These are phyloP conservation scores for Fagus sylvatica DNA, from an alignment of 306 rosid species.

Conservation along the genomic window DNA sequence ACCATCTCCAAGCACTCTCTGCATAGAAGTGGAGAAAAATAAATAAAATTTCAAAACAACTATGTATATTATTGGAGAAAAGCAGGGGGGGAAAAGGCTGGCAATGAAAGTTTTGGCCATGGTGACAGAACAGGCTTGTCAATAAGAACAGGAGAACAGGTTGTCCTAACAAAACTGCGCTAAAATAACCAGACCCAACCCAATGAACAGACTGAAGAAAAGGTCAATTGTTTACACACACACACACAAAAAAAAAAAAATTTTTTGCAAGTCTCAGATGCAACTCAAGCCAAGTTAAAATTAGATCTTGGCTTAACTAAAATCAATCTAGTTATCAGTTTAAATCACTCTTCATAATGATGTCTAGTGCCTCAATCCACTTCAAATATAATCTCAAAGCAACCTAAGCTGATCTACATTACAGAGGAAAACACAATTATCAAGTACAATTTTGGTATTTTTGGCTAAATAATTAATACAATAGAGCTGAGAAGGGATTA, in stretches of 20 bases:
- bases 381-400: background rate
- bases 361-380: conserved; percentile 3
- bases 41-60: conserved; percentile 3
- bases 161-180: background rate
- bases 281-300: background rate
- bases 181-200: background rate
- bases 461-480: conserved; percentile 2
- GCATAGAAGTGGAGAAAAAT: conserved; percentile 23
- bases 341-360: background rate
- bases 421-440: conserved; percentile 3
- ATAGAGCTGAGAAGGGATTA: conserved; percentile 14
- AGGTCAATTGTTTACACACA: background rate
- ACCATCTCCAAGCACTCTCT: conserved; percentile 99
- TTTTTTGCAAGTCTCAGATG: background rate
- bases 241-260: no score
- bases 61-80: background rate
- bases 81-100: background rate
- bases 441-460: background rate
- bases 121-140: background rate
- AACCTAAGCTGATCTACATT: background rate
- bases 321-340: background rate
- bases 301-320: background rate
- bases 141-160: background rate
- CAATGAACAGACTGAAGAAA: background rate
- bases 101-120: background rate